Percentiles rank a stretch among this genome's conserved stretches.
Conservation (phyloP, 768 basidiomycete species). For the Daedaleopsis sinensis region DNA sequence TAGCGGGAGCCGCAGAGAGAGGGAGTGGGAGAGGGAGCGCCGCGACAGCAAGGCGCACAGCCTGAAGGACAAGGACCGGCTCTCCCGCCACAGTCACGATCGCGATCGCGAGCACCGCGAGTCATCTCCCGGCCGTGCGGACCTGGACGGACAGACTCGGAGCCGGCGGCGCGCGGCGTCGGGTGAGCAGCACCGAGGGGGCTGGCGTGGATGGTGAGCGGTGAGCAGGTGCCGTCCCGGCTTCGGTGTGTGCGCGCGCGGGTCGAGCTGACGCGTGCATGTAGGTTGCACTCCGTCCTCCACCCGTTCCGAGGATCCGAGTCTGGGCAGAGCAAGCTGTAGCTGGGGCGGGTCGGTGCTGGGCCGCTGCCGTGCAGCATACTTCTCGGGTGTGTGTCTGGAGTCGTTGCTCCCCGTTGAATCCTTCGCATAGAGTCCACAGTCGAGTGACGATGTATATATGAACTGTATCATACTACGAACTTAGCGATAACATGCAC, state of each 20-base stretch:
- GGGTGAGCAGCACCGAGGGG: slow-evolving; percentile 9
- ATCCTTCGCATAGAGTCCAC: too few relatives aligned
- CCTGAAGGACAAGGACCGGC: not conserved
- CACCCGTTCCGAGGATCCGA: slow-evolving; percentile 11
- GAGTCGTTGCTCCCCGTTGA: too few relatives aligned
- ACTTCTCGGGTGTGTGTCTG: too few relatives aligned
- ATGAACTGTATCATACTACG: too few relatives aligned
- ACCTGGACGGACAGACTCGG: too few relatives aligned
- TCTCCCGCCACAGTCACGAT: not conserved
- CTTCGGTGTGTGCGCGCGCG: not conserved
- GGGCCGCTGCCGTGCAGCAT: not conserved
- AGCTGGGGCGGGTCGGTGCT: not conserved
- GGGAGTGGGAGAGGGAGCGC: not conserved
- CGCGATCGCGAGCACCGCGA: not conserved
- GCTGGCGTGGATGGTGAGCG: slow-evolving; percentile 24
- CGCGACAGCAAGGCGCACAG: not conserved
- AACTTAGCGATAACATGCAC: too few relatives aligned
- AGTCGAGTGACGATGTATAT: too few relatives aligned
- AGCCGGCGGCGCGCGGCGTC: not conserved
- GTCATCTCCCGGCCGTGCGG: not conserved
- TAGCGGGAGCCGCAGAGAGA: not conserved
- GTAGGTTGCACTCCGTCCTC: slow-evolving; percentile 12
- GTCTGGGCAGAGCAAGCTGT: not conserved
- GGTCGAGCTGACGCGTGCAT: not conserved
- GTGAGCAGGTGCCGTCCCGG: slow-evolving; percentile 13